Evolutionary conservation across 108 stramenopile genomes (phyloP).

Genomic region (Mediolabrus comicus): DNA sequence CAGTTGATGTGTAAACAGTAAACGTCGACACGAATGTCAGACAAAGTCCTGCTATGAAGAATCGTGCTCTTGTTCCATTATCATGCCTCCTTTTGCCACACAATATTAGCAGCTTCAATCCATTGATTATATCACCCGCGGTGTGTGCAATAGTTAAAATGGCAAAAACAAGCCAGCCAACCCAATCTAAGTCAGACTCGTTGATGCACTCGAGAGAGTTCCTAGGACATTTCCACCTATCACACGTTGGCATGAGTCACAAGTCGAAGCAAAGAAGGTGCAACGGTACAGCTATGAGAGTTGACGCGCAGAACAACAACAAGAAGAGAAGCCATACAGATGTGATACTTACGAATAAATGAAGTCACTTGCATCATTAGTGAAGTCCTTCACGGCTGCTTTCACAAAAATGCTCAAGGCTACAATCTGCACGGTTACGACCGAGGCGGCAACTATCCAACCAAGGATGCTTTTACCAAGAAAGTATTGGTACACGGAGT

Average conservation of each 20-base stretch:
- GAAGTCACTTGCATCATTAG: too few relatives aligned
- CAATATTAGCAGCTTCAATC: not conserved
- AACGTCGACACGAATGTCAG: too few relatives aligned
- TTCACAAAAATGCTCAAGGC: not conserved
- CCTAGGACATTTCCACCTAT: constrained; percentile 1
- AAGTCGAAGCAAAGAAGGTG: too few relatives aligned
- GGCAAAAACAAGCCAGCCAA: not conserved
- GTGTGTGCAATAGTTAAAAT: not conserved
- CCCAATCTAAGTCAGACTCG: not conserved
- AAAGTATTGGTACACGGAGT: constrained; percentile 8
- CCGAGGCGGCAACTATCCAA: not conserved
- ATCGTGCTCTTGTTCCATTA: not conserved
- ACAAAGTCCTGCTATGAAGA: not conserved
- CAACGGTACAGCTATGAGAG: too few relatives aligned
- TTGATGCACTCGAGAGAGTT: not conserved
- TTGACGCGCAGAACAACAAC: too few relatives aligned
- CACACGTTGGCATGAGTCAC: not conserved
- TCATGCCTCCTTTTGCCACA: not conserved
- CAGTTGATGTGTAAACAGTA: too few relatives aligned
- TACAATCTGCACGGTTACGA: not conserved
- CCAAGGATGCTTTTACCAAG: constrained; percentile 4
- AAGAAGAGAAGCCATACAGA: too few relatives aligned
- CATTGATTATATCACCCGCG: not conserved
- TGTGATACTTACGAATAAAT: too few relatives aligned
- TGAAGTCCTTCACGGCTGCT: too few relatives aligned